Percentiles rank a stretch among this genome's conserved stretches.
Evolutionary conservation across 768 basidiomycete genomes (phyloP).

Genomic region (Boletus barrowsii): DNA sequence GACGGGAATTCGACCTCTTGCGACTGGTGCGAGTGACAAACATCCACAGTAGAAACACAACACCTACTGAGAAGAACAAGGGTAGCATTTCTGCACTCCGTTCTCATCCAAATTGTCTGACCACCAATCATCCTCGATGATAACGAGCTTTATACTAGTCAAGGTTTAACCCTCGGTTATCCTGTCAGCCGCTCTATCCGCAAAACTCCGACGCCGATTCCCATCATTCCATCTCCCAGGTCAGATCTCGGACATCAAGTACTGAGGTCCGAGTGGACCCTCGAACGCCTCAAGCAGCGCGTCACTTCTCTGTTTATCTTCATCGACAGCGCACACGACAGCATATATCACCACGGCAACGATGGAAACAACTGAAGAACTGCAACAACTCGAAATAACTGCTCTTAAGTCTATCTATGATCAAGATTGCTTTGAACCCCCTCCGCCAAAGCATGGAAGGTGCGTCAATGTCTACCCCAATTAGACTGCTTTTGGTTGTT

Average conservation of each 20-base stretch:
- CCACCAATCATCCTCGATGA: too few species aligned
- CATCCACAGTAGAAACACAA: slow-evolving; percentile 6
- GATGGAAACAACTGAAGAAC: slow-evolving; percentile 76
- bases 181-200: too few species aligned
- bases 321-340: slow-evolving; percentile 4
- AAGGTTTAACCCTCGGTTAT: too few species aligned
- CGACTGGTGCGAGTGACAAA: not conserved
- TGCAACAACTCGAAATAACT: slow-evolving; percentile 67
- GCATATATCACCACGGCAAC: slow-evolving; percentile 8
- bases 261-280: too few species aligned
- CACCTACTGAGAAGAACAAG: not conserved
- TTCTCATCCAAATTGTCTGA: too few species aligned
- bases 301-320: slow-evolving; percentile 10
- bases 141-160: too few species aligned
- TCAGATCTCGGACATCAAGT: too few species aligned
- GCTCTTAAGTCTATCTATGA: slow-evolving; percentile 79
- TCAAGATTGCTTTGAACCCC: slow-evolving; percentile 69
- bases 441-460: slow-evolving; percentile 83
- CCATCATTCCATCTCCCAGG: too few species aligned
- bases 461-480: slow-evolving; percentile 22
- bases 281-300: too few species aligned
- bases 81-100: not conserved
- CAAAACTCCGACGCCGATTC: too few species aligned
- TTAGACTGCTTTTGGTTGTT: slow-evolving; percentile 4
- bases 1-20: not conserved